Evolutionary conservation across 2,329 filamentous ascomycete genomes (phyloP).

Genomic region (Aspergillus pseudoviridinutans): DNA sequence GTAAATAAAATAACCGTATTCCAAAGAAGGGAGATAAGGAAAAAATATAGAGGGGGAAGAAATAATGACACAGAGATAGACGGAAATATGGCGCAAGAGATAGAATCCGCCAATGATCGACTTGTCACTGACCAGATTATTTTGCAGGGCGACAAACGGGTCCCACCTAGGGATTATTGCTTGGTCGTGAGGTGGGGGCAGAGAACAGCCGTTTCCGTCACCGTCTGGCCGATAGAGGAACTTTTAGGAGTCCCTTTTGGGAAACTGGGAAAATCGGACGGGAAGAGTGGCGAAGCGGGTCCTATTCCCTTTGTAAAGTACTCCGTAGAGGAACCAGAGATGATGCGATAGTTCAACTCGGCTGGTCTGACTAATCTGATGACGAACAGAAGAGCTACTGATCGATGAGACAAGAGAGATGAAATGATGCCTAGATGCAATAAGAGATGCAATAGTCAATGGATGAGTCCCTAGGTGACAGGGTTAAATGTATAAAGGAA

Average conservation of each 20-base stretch:
- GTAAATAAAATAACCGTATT: background rate
- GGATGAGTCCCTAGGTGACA: background rate
- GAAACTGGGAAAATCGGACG: background rate
- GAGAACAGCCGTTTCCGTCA: constrained; percentile 29
- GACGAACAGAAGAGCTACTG: constrained; percentile 3
- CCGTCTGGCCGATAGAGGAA: background rate
- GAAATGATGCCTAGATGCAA: background rate
- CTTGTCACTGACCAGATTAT: constrained; percentile 35
- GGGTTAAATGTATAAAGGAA: background rate
- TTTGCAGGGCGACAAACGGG: constrained; percentile 42
- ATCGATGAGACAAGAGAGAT: constrained; percentile 1
- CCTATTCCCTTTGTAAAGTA: constrained; percentile 1
- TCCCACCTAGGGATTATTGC: constrained; percentile 18
- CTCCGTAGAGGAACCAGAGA: constrained; percentile 3
- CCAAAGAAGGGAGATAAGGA: constrained; percentile 2
- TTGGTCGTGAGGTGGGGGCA: constrained; percentile 9
- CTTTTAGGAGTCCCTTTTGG: constrained; percentile 2
- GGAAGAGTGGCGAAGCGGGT: constrained; percentile 17
- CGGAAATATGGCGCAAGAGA: constrained; percentile 11
- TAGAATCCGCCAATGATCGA: constrained; percentile 26
- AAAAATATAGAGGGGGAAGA: constrained; percentile 12
- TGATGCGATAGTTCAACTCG: constrained; percentile 9
- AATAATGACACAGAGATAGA: constrained; percentile 18
- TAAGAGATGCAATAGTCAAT: background rate
- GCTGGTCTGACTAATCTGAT: constrained; percentile 19